Evolutionary conservation across 495 filamentous ascomycete genomes (phyloP).

Genomic region (Xylaria telfairii): DNA sequence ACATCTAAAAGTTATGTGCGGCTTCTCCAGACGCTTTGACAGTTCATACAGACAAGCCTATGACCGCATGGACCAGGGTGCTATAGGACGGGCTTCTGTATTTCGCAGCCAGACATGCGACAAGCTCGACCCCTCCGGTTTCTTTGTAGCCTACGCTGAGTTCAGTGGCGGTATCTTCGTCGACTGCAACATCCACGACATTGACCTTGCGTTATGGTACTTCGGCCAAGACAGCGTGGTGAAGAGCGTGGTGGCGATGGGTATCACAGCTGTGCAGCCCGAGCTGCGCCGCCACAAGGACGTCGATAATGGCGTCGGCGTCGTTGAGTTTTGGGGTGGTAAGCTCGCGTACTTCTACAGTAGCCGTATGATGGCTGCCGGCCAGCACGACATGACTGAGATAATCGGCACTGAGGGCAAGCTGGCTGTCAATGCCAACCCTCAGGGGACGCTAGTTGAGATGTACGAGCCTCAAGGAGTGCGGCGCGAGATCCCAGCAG

Average conservation of each 20-base stretch:
- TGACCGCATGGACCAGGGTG: conserved; percentile 51
- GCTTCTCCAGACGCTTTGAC: conserved; percentile 64
- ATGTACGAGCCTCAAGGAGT: conserved; percentile 56
- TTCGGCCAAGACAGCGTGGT: conserved; percentile 55
- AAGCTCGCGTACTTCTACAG: conserved; percentile 67
- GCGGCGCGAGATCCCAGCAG: conserved; percentile 60
- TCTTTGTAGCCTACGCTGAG: conserved; percentile 63
- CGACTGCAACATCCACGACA: conserved; percentile 64
- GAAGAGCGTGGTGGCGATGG: conserved; percentile 58
- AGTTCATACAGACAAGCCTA: conserved; percentile 60
- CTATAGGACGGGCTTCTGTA: conserved; percentile 58
- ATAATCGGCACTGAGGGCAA: conserved; percentile 69
- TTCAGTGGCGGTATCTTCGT: conserved; percentile 64
- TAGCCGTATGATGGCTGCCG: conserved; percentile 67
- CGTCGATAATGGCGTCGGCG: conserved; percentile 66
- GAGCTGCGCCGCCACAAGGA: conserved; percentile 65
- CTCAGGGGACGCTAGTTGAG: conserved; percentile 58
- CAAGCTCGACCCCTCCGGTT: conserved; percentile 59
- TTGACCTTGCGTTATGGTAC: conserved; percentile 65
- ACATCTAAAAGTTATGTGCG: conserved; percentile 63
- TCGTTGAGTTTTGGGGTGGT: conserved; percentile 68
- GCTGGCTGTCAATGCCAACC: conserved; percentile 62
- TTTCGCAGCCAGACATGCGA: conserved; percentile 66
- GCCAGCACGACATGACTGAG: conserved; percentile 69
- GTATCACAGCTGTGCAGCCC: conserved; percentile 67